Evolutionary conservation across 148 eudicot genomes (phyloP), one percentile per base, ranked within the genome.

Genomic region (Silene uniflora): DNA sequence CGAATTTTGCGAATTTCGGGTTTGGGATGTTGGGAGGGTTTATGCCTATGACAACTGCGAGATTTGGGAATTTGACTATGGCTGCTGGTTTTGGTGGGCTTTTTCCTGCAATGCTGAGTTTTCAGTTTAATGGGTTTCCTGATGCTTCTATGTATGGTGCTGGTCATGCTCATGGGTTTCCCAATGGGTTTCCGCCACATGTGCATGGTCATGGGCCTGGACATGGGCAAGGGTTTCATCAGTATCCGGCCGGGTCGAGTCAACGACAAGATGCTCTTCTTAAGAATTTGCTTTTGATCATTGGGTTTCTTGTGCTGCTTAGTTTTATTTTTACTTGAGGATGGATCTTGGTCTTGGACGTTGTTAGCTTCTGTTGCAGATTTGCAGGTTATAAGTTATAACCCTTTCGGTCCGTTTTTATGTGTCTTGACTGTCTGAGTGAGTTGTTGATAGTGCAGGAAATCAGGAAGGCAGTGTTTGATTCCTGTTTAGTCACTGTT

Each of bases 21-120:
- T 81, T 88, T 42, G 89, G 97, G 18, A 73, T 84, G 11, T 76
- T 85, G 72, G 89, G 89, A 3, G 93, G 91, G 49, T 89, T 87
- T 58, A 75, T 89, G 65, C 96, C 96, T 2, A 78, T 84, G 83
- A 88, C 86, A 0, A 80, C 86, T 75, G 92, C 89, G 21, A 76
- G 88, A 56, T 84, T 88, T 66, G 88, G 88, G 74, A 87, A 86
- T 22, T 77, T 87, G 74, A 85, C 86, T 49, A 84, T 91, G 86
- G 86, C 87, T 77, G 88, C 92, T 73, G 88, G 88, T 52, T 81
- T 91, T 76, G 88, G 88, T 19, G 91, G 91, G 18, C 18, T 88
- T 3, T 81, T 86, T 23, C 87, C 91, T 10, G 81, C 86, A 0
- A 73, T 88, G 56, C 35, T 88, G 72, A 84, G 85, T 65, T 83